phyloP scores from a whole-genome alignment of 805 yeast species.

The Saccharomycopsis amapae region DNA sequence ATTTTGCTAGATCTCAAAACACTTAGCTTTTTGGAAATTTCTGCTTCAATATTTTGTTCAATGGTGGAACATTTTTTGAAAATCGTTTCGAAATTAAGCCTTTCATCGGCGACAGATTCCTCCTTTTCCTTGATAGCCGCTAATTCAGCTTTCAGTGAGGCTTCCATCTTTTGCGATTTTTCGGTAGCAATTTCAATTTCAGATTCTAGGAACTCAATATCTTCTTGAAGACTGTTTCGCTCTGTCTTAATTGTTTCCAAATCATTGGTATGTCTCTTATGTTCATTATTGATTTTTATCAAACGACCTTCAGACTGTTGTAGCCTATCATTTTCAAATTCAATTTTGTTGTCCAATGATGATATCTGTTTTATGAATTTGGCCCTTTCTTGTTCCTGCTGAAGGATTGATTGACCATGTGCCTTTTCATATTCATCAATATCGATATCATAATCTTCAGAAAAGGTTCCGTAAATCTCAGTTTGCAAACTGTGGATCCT shows the following conservation, averaged over 20 bases:
- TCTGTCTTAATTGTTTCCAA: slow-evolving; percentile 30
- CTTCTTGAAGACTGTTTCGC: slow-evolving; percentile 28
- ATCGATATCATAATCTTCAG: slow-evolving; percentile 45
- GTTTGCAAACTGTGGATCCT: slow-evolving; percentile 24
- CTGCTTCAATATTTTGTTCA: slow-evolving; percentile 49
- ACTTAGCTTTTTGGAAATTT: slow-evolving; percentile 49
- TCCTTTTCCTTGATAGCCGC: slow-evolving; percentile 37
- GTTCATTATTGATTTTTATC: slow-evolving; percentile 35
- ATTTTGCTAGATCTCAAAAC: slow-evolving; percentile 67
- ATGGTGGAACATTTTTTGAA: slow-evolving; percentile 32
- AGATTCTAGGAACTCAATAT: slow-evolving; percentile 34
- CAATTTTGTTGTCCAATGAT: slow-evolving; percentile 50
- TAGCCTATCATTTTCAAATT: slow-evolving; percentile 57
- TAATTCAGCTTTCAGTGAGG: slow-evolving; percentile 28
- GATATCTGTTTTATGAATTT: slow-evolving; percentile 55
- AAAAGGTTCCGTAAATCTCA: slow-evolving; percentile 43
- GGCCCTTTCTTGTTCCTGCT: slow-evolving; percentile 52
- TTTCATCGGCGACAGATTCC: slow-evolving; percentile 38
- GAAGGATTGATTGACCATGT: slow-evolving; percentile 52
- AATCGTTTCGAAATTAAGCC: slow-evolving; percentile 25
- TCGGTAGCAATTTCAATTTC: slow-evolving; percentile 34
- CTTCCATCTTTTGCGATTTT: slow-evolving; percentile 32
- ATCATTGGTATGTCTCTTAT: slow-evolving; percentile 31
- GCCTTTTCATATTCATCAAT: slow-evolving; percentile 65
- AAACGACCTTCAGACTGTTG: slow-evolving; percentile 44